These are phyloP conservation scores for Yamadazyma oceani DNA, from an alignment of 1,139 yeast genomes.

Conservation along the genomic window DNA sequence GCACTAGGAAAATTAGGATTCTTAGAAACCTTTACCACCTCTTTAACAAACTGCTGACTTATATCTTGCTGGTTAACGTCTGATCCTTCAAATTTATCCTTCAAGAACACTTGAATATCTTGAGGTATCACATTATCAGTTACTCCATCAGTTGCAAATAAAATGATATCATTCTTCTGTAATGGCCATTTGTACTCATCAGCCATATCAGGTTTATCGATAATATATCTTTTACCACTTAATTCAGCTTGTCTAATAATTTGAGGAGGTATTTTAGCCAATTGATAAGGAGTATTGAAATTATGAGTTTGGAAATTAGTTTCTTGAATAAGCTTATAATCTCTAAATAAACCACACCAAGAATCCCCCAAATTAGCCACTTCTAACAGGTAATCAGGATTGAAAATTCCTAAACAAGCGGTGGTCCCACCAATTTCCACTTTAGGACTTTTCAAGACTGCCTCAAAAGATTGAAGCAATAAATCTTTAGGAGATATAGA, in stretches of 20 bases:
- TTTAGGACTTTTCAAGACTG: slow-evolving; percentile 51
- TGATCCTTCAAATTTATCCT: slow-evolving; percentile 37
- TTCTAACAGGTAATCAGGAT: slow-evolving; percentile 48
- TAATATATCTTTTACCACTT: slow-evolving; percentile 61
- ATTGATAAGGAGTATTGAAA: slow-evolving; percentile 89
- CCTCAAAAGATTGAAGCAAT: slow-evolving; percentile 54
- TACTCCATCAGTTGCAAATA: slow-evolving; percentile 93
- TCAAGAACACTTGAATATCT: slow-evolving; percentile 65
- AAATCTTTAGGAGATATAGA: slow-evolving; percentile 45
- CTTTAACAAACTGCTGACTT: slow-evolving; percentile 59
- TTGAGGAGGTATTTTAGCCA: slow-evolving; percentile 77
- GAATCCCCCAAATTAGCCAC: slow-evolving; percentile 93
- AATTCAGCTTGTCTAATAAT: slow-evolving; percentile 55
- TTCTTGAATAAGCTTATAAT: slow-evolving; percentile 59
- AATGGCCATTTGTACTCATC: slow-evolving; percentile 53
- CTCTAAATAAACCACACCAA: slow-evolving; percentile 85
- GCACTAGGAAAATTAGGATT: slow-evolving; percentile 80
- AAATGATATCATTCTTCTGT: slow-evolving; percentile 66
- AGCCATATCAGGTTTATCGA: slow-evolving; percentile 53
- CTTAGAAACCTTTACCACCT: slow-evolving; percentile 68
- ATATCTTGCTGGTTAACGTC: slow-evolving; percentile 29
- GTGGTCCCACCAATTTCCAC: slow-evolving; percentile 96
- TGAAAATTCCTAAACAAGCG: slow-evolving; percentile 78
- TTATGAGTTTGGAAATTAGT: slow-evolving; percentile 82
- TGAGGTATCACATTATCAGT: slow-evolving; percentile 78